A percentile compares a stretch with the other conserved stretches of the same genome.
Conservation (phyloP, 805 yeast species). For the Starmera dryadoides region DNA sequence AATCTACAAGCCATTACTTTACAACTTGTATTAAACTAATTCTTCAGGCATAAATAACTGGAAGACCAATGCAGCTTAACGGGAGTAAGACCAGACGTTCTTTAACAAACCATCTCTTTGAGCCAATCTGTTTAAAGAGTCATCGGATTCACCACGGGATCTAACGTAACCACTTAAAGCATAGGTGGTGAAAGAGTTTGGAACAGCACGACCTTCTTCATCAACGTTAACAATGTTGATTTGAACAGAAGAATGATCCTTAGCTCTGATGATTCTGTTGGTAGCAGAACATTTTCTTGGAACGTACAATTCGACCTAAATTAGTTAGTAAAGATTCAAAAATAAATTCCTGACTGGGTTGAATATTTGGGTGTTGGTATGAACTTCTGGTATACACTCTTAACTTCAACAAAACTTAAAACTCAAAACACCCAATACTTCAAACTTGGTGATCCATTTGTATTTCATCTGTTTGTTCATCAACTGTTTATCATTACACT, state of each 20-base stretch:
- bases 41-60: not conserved
- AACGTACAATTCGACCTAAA: constrained; percentile 97
- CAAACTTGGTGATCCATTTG: too few relatives aligned
- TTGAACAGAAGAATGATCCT: constrained; percentile 99
- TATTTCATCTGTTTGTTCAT: too few relatives aligned
- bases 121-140: constrained; percentile 98
- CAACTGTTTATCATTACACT: too few relatives aligned
- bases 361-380: too few relatives aligned
- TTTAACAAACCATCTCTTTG: constrained; percentile 97
- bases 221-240: constrained; percentile 98
- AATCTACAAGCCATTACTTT: too few relatives aligned
- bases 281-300: constrained; percentile 99
- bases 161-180: constrained; percentile 97
- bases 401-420: too few relatives aligned
- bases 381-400: too few relatives aligned
- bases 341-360: too few relatives aligned
- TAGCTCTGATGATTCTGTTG: constrained; percentile 99
- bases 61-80: constrained; percentile 40
- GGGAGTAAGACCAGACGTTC: constrained; percentile 94
- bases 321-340: constrained; percentile 15
- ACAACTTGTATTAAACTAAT: not conserved
- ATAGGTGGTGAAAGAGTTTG: constrained; percentile 88
- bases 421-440: too few relatives aligned
- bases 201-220: constrained; percentile 90
- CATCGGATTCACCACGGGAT: constrained; percentile 99